phyloP scores from a whole-genome alignment of 768 basidiomycete species.

The Trametes coccinea region DNA sequence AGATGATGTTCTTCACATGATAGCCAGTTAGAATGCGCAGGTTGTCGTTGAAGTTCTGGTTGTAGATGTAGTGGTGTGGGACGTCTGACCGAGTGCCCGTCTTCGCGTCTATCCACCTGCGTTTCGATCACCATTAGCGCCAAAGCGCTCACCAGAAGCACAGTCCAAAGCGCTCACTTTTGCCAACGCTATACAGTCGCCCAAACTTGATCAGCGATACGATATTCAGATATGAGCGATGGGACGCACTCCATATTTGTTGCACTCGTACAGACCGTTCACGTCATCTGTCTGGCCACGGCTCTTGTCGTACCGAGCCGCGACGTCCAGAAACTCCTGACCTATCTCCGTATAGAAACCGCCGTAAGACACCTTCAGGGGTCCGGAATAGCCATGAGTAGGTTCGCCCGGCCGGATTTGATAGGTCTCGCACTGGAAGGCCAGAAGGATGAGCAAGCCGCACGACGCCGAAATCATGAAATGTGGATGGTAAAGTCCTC shows the following conservation, averaged over 20 bases:
- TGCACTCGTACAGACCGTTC: slow-evolving; percentile 28
- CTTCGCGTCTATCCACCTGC: slow-evolving; percentile 53
- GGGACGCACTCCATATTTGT: slow-evolving; percentile 30
- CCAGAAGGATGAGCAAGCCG: not conserved
- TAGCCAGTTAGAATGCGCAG: slow-evolving; percentile 36
- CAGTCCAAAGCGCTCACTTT: slow-evolving; percentile 39
- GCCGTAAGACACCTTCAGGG: slow-evolving; percentile 40
- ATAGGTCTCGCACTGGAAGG: slow-evolving; percentile 40
- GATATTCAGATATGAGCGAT: not conserved
- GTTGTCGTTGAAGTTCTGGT: slow-evolving; percentile 25
- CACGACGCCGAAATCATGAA: slow-evolving; percentile 23
- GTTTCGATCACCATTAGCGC: no score
- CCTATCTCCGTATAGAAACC: slow-evolving; percentile 27
- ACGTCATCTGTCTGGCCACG: slow-evolving; percentile 24
- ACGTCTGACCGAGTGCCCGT: slow-evolving; percentile 62
- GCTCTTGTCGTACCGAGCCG: slow-evolving; percentile 24
- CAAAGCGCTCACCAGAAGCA: no score
- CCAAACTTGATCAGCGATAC: not conserved
- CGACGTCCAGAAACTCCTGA: slow-evolving; percentile 32
- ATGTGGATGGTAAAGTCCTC: not conserved
- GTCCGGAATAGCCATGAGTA: slow-evolving; percentile 49
- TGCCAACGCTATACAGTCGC: slow-evolving; percentile 46
- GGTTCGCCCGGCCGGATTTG: slow-evolving; percentile 30
- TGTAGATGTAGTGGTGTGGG: slow-evolving; percentile 45
- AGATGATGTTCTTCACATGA: slow-evolving; percentile 39